phyloP scores from a whole-genome alignment of 768 basidiomycete genomes.

The Kockovaella imperatae region DNA sequence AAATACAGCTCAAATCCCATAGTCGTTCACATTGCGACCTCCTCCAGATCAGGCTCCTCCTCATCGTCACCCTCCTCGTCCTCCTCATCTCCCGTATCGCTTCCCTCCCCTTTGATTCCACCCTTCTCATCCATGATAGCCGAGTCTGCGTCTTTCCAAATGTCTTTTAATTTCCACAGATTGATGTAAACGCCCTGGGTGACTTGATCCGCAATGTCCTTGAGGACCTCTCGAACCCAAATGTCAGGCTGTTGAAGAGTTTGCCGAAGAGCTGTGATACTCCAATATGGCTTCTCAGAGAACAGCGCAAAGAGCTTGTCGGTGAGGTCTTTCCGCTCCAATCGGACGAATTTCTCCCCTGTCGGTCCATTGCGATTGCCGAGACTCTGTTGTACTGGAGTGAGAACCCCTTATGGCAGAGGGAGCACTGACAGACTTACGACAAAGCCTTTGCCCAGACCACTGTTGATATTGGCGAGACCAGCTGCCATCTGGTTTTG shows the following conservation, averaged over 20 bases:
- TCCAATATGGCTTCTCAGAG: constrained; percentile 70
- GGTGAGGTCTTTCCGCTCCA: constrained; percentile 78
- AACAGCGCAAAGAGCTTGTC: constrained; percentile 75
- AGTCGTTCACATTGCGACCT: too few relatives aligned
- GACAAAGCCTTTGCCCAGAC: constrained; percentile 21
- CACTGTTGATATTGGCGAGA: constrained; percentile 19
- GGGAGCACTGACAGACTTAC: constrained; percentile 9
- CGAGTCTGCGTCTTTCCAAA: constrained; percentile 7
- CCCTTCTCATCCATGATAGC: background rate
- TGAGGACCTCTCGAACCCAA: constrained; percentile 28
- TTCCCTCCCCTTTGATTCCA: background rate
- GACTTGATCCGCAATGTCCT: constrained; percentile 28
- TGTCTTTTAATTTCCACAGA: constrained; percentile 27
- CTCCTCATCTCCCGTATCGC: constrained; percentile 1
- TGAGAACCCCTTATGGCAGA: background rate
- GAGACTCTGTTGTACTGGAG: background rate
- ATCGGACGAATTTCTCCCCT: constrained; percentile 75
- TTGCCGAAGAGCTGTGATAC: constrained; percentile 20
- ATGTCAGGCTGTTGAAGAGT: constrained; percentile 29
- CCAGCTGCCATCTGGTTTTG: constrained; percentile 34
- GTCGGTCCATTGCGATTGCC: constrained; percentile 9
- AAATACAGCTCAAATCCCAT: too few relatives aligned
- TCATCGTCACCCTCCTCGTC: constrained; percentile 11
- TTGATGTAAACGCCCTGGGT: constrained; percentile 25
- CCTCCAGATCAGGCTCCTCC: constrained; percentile 22